Base-by-base conservation (phyloP, 2,329 filamentous ascomycete species). In the Colletotrichum shisoi region DNA sequence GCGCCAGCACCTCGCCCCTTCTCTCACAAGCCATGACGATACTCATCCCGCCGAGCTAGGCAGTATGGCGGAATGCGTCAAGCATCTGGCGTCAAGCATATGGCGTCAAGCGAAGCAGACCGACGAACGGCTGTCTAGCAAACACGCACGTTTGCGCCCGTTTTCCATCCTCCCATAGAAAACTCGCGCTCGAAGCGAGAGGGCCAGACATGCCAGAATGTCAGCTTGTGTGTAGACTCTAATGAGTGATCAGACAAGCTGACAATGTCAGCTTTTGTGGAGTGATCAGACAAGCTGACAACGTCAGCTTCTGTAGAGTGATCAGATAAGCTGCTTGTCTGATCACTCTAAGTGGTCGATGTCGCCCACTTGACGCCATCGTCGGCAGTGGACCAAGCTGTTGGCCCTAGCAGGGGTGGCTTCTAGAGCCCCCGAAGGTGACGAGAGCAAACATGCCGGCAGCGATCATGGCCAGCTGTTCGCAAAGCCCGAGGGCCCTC, bases 341-440 rank as follows among this genome's bases (percentile, higher is more conserved):
- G n/a, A n/a, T n/a, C n/a, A n/a, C n/a, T n/a, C n/a, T n/a, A n/a
- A n/a, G 13, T 68, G 66, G 66, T 66, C 57, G 51, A 52, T 9
- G 31, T 34, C 39, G 42, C 21, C 45, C 19, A 39, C 42, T 68
- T 64, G 65, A 68, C 65, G 61, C 60, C 54, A 61, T 65, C n/a
- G 61, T 24, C 34, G 34, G 51, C 51, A 34, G 31, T n/a, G 51
- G 48, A 34, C 51, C 57, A 60, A 48, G 44, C 31, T 48, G 31
- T 58, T 62, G 49, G 40, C 44, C 19, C 52, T 45, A 52, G 48
- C 56, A 37, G 61, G 65, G 54, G 37, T 27, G 27, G 42, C 53
- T 12, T n/a, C 49, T 15, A 21, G 21, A 34, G 60, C 27, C 31
- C 24, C 46, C 31, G 39, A 53, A 8, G 27, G 21, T 42, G 37